Evolutionary conservation across 2,329 filamentous ascomycete species (phyloP), one percentile per base, ranked within the genome.

Genomic region (Penicillium sp.): DNA sequence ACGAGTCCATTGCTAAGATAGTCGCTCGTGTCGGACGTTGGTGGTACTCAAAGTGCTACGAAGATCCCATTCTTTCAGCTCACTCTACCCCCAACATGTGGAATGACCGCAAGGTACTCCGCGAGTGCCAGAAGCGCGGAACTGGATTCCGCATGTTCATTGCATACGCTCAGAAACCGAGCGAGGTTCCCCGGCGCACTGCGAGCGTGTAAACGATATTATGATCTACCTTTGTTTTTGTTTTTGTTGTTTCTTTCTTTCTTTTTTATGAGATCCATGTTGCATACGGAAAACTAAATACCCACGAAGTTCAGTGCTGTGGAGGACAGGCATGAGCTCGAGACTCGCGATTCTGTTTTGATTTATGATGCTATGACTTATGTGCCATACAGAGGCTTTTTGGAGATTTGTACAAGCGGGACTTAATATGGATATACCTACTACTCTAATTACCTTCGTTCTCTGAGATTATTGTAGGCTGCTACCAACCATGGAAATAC

Each of bases 1-100:
- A 96, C 62, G 90, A 92, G 67, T 88, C 86, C 61, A 96, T 97
- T 67, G 90, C 91, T 13, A 92, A 90, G 67, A 96, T 96, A 81
- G 92, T 97, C 21, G 88, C 92, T 14, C 88, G 87, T 58, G 93
- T 97, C 10, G 93, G 92, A 2, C 83, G 94, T 41, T 97, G 93
- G 91, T 99, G 94, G 94, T 97, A 96, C 74, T 89, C 86, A 9
- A 85, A 89, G 48, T 97, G 93, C 77, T 97, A 97, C 71, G 93
- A 97, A 74, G 84, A 82, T 53, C 80, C 83, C 4, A 79, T 86
- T 8, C 72, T 83, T 55, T 69, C 73, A 1, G 74, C 46, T 2
- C 71, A 77, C 46, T 70, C 79, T 46, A 75, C 77, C 45, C 88
- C 88, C 70, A 27, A 8, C 24, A 89, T 97, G 61, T 97, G 92